phyloP scores from a whole-genome alignment of 441 rosid genomes.

The Dalechampia spathulata region DNA sequence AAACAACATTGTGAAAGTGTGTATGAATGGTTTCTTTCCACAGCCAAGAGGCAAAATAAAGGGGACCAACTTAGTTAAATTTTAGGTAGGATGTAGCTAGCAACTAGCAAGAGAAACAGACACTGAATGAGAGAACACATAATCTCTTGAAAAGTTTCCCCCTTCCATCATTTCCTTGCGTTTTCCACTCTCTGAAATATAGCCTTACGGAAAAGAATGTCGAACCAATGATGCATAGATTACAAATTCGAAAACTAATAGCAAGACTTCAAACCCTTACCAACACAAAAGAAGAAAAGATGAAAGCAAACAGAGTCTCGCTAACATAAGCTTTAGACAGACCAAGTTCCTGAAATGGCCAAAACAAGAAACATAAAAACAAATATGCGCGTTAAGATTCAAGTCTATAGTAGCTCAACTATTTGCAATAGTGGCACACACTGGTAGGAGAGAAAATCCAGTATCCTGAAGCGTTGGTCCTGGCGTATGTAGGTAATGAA shows the following conservation, averaged over 20 bases:
- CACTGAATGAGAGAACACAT: not conserved
- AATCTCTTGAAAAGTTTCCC: not conserved
- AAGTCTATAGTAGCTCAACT: not conserved
- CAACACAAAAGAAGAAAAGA: constrained; percentile 67
- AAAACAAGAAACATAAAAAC: not conserved
- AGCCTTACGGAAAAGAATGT: not conserved
- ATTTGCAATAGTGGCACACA: constrained; percentile 17
- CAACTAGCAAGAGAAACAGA: too few species aligned
- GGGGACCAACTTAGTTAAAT: too few species aligned
- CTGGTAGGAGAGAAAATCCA: constrained; percentile 85
- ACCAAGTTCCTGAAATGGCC: constrained; percentile 72
- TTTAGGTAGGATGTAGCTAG: too few species aligned
- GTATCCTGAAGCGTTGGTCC: constrained; percentile 83
- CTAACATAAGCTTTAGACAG: constrained; percentile 80
- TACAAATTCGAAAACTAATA: not conserved
- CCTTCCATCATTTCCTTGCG: too few species aligned
- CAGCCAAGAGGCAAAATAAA: too few species aligned
- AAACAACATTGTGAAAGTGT: too few species aligned
- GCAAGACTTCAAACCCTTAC: constrained; percentile 33
- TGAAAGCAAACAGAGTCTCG: constrained; percentile 61
- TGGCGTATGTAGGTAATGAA: constrained; percentile 84
- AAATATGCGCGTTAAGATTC: not conserved
- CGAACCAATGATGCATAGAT: not conserved
- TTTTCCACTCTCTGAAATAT: not conserved
- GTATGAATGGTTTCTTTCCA: too few species aligned